phyloP scores from a whole-genome alignment of 1,284 basidiomycete genomes.

The Moniliella sp. region DNA sequence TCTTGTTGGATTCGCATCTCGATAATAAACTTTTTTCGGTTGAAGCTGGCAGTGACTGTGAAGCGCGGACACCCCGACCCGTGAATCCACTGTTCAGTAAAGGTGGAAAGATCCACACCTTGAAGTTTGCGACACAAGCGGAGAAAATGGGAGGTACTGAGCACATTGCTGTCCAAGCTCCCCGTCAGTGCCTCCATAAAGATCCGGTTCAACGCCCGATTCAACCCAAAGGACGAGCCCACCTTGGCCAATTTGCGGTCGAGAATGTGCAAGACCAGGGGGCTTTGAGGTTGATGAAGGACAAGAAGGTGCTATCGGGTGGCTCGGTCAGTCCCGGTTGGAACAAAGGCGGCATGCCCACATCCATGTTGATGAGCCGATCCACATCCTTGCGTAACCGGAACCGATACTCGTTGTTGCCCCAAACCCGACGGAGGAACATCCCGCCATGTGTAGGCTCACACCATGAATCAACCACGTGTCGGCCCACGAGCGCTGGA shows the following conservation, averaged over 20 bases:
- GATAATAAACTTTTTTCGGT: constrained; percentile 90
- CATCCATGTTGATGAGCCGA: constrained; percentile 68
- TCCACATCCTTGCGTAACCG: constrained; percentile 88
- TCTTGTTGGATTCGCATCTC: constrained; percentile 83
- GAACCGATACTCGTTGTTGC: constrained; percentile 93
- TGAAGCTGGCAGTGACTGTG: constrained; percentile 70
- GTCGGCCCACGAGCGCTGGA: constrained; percentile 80
- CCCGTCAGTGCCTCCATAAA: constrained; percentile 83
- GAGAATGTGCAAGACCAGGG: constrained; percentile 77
- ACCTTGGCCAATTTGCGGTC: constrained; percentile 81
- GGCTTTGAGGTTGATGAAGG: constrained; percentile 78
- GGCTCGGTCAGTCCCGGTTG: constrained; percentile 63
- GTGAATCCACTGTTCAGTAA: constrained; percentile 95
- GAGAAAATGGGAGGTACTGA: constrained; percentile 79
- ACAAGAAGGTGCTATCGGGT: constrained; percentile 20
- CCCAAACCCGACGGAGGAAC: constrained; percentile 65
- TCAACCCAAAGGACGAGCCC: constrained; percentile 76
- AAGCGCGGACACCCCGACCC: constrained; percentile 87
- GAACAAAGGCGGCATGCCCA: constrained; percentile 74
- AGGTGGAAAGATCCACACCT: constrained; percentile 52
- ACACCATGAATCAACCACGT: constrained; percentile 87
- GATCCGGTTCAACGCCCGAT: constrained; percentile 78
- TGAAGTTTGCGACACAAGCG: constrained; percentile 80
- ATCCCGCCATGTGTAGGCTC: constrained; percentile 72
- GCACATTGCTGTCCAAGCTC: constrained; percentile 53